Base-by-base conservation (phyloP, 129 eudicot species). In the Flaveria robusta region DNA sequence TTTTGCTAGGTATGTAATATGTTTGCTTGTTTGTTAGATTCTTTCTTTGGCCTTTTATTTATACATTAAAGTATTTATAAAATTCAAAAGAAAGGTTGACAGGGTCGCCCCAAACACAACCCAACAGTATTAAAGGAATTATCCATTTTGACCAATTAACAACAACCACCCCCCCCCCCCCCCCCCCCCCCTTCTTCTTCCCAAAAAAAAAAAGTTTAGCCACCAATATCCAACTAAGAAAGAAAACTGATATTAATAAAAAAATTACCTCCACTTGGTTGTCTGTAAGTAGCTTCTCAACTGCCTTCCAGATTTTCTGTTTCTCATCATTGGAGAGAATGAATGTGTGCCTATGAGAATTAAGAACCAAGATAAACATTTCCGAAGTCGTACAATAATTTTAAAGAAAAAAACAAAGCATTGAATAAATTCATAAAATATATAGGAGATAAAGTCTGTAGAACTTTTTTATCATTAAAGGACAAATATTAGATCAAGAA, bases 201-300 rank as follows among this genome's bases (percentile, higher is more conserved):
- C n/a, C n/a, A n/a, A n/a, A n/a, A n/a, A n/a, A n/a, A n/a, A n/a
- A n/a, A n/a, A n/a, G 27, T 62, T 27, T 29, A 13, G 68, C 68
- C 62, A 34, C 41, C 43, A 45, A 45, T 15, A 12, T 54, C 55
- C 29, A 13, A 46, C 65, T 11, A 56, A 12, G 5, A 18, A 11
- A 55, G 24, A 43, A 59, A 34, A 58, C 13, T 29, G 41, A 23
- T 55, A 6, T 24, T 56, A 1, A 27, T 0, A 63, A 19, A 24
- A 55, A 1, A 15, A 13, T 15, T 80, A 74, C 99, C 99, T 95
- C 99, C 31, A 95, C 88, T 85, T 95, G 99, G 79, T 75, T 86
- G 76, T 95, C 99, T 63, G 88, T 82, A 58, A 95, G 94, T 73
- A 95, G 86, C 72, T 74, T 86, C 86, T 95, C 97, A 43, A 95